Conservation (phyloP, 768 basidiomycete genomes). For the Leccinum obscurum region DNA sequence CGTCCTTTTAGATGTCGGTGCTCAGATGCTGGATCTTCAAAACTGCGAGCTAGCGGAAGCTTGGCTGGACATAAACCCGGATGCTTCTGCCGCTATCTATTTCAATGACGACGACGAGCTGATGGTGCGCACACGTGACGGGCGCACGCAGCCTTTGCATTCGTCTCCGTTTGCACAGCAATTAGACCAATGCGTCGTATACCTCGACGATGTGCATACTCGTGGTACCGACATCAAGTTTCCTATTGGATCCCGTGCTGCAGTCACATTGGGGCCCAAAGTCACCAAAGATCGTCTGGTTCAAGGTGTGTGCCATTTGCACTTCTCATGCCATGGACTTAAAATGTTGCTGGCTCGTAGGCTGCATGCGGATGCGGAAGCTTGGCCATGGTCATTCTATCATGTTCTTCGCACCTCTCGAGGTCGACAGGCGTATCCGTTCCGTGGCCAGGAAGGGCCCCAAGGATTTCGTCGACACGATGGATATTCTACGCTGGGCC, state of each 20-base stretch:
- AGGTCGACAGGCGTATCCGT: slow-evolving; percentile 42
- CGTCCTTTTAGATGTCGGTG: slow-evolving; percentile 54
- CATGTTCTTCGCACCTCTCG: slow-evolving; percentile 50
- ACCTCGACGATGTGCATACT: slow-evolving; percentile 40
- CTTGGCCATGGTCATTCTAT: slow-evolving; percentile 49
- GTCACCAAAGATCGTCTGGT: slow-evolving; percentile 34
- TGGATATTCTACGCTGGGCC: too few relatives aligned
- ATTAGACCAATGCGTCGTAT: slow-evolving; percentile 33
- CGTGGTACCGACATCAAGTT: slow-evolving; percentile 39
- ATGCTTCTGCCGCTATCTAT: slow-evolving; percentile 25
- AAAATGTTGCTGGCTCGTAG: slow-evolving; percentile 27
- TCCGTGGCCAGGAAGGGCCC: slow-evolving; percentile 15
- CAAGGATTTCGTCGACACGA: too few relatives aligned
- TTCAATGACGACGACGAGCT: slow-evolving; percentile 31
- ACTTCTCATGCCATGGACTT: background rate
- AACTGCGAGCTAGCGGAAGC: slow-evolving; percentile 39
- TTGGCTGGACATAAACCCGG: slow-evolving; percentile 38
- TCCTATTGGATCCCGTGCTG: slow-evolving; percentile 32
- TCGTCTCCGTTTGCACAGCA: slow-evolving; percentile 31
- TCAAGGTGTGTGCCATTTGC: slow-evolving; percentile 10
- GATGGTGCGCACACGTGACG: slow-evolving; percentile 25
- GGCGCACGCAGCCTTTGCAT: slow-evolving; percentile 17
- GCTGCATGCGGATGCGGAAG: slow-evolving; percentile 56
- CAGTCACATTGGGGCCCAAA: slow-evolving; percentile 36
- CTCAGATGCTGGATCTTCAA: slow-evolving; percentile 50